Percentiles rank a stretch among this genome's conserved stretches.
phyloP scores from a whole-genome alignment of 164 flowering plant species.

The Annona squamosa region DNA sequence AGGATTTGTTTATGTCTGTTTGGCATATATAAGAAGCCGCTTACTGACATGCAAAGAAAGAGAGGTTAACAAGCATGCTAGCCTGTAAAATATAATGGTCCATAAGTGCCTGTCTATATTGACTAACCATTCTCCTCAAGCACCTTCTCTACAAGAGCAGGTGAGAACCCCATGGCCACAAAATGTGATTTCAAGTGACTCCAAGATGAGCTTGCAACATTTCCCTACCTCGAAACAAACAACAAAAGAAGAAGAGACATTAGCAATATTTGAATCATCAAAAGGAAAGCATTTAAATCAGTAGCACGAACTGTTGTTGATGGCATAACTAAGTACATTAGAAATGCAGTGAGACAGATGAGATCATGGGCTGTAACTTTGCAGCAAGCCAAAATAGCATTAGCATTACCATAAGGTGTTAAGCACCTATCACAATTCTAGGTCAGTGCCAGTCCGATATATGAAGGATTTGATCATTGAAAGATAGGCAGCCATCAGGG shows the following conservation, averaged over 20 bases:
- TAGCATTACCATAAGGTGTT: no score
- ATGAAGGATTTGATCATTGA: not conserved
- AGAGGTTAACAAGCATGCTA: not conserved
- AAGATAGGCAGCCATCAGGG: no score
- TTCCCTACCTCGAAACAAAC: conserved; percentile 30
- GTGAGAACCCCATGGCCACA: conserved; percentile 72
- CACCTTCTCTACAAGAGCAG: conserved; percentile 69
- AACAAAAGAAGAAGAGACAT: not conserved
- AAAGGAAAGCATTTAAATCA: no score
- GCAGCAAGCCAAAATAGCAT: no score
- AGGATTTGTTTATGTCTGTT: not conserved
- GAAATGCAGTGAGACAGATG: no score
- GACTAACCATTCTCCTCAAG: conserved; percentile 60
- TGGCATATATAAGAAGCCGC: not conserved
- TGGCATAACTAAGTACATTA: no score
- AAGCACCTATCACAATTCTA: no score
- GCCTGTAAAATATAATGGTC: not conserved
- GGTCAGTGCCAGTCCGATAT: no score
- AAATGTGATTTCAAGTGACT: conserved; percentile 49
- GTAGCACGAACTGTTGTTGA: no score
- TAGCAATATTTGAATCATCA: conserved; percentile 6
- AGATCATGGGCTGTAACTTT: no score
- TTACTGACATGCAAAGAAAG: not conserved
- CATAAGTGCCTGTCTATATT: not conserved
- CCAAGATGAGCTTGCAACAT: conserved; percentile 59